phyloP scores from a whole-genome alignment of 2,329 filamentous ascomycete species.

The Botryosphaeria dothidea region DNA sequence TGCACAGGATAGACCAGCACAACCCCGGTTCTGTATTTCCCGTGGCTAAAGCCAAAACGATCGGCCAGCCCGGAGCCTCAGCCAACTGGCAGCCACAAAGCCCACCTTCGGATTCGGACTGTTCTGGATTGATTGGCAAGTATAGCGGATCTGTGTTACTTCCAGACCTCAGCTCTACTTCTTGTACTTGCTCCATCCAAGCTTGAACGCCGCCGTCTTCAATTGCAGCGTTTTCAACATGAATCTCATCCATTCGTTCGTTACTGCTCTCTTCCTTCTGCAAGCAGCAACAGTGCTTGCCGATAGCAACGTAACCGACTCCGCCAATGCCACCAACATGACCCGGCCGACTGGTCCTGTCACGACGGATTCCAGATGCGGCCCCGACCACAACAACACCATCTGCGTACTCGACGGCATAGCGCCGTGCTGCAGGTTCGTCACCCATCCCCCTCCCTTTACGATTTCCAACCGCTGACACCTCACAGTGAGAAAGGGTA shows the following conservation, averaged over 20 bases:
- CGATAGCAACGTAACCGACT: not conserved
- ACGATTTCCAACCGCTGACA: too few relatives aligned
- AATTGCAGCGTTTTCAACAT: not conserved
- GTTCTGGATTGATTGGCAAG: not conserved
- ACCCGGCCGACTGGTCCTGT: not conserved
- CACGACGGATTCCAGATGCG: not conserved
- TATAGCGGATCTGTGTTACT: not conserved
- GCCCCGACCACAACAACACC: not conserved
- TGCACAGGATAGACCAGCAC: not conserved
- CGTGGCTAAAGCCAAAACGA: not conserved
- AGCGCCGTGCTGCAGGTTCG: constrained; percentile 8
- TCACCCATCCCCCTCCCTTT: not conserved
- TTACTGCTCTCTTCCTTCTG: not conserved
- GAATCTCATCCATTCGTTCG: not conserved
- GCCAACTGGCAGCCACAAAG: not conserved
- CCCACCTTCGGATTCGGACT: not conserved
- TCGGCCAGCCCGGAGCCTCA: not conserved
- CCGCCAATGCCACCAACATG: not conserved
- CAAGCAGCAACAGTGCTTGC: not conserved
- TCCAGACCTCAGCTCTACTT: not conserved
- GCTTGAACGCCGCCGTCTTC: too few relatives aligned
- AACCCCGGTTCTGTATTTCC: not conserved
- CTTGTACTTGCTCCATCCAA: not conserved
- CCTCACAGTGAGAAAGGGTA: constrained; percentile 3
- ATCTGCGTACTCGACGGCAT: constrained; percentile 15